Evolutionary conservation across 2,329 filamentous ascomycete genomes (phyloP), one percentile per base, ranked within the genome.

Genomic region (Neoscytalidium dimidiatum): DNA sequence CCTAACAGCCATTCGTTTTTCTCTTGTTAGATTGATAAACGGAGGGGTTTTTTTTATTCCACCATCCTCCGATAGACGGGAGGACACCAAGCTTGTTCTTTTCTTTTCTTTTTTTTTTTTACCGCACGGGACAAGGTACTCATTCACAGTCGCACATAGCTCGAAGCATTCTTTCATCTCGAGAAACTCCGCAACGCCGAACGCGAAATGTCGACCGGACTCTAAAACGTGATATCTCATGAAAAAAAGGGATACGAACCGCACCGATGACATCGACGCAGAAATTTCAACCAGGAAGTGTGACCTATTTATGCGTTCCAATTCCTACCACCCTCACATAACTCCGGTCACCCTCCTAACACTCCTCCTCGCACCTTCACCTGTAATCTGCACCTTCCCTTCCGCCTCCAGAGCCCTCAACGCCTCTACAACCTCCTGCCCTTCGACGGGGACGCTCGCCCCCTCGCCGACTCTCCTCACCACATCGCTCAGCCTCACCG

Each of bases 401-500:
- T 98, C 95, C 68, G 90, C 87, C 82, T 99, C 94, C 66, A 98
- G 80, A 11, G 85, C 82, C 68, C 90, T 84, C 76, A 98, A 86
- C 13, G 89, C 90, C 77, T 97, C 94, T 13, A 87, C 86, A 75
- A 99, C 95, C 76, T 98, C 94, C 9, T 83, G 80, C 43, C 86
- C 84, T 72, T 97, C 94, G 9, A 98, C 83, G 11, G 87, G 83
- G 72, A 87, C 89, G 53, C 70, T 74, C 19, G 73, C 70, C 1
- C 71, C 73, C 86, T 87, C 95, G 49, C 84, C 83, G 62, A 99
- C 78, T 68, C 84, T 86, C 72, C 88, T 88, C 66, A 88, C 86
- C 4, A 97, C 85, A 63, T 99, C 95, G n/a, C 83, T 83, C 80
- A 91, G 93, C 68, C 92, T 85, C 23, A 93, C 91, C 2, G 88